These are phyloP conservation scores for Xylariaceae sp. DNA, from an alignment of 2,329 filamentous ascomycete genomes.

Conservation along the genomic window DNA sequence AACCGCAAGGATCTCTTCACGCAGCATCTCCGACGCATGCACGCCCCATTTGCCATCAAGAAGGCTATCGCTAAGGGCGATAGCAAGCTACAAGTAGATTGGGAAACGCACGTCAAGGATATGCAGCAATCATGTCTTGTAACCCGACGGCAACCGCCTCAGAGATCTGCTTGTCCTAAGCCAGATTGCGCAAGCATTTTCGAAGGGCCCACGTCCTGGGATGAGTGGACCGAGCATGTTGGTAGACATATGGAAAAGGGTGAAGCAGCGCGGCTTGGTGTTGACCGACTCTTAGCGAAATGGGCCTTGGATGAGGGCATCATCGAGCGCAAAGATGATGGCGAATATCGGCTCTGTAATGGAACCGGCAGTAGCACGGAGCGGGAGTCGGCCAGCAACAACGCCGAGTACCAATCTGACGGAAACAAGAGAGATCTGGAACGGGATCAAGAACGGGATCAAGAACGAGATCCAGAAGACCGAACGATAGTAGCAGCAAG, in stretches of 20 bases:
- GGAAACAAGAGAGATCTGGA: constrained; percentile 29
- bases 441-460: constrained; percentile 8
- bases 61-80: constrained; percentile 60
- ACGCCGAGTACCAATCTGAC: constrained; percentile 35
- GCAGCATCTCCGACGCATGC: constrained; percentile 93
- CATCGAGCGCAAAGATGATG: constrained; percentile 59
- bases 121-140: constrained; percentile 77
- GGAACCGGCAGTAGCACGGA: constrained; percentile 42
- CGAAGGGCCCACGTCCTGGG: constrained; percentile 75
- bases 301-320: constrained; percentile 68
- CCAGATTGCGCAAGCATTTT: constrained; percentile 73
- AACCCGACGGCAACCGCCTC: constrained; percentile 68
- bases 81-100: constrained; percentile 61
- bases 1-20: constrained; percentile 96
- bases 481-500: constrained; percentile 40
- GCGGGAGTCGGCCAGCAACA: constrained; percentile 31
- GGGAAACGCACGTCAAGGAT: constrained; percentile 67
- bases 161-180: constrained; percentile 70
- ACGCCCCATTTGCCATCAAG: constrained; percentile 70
- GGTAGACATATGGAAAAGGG: constrained; percentile 84
- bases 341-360: constrained; percentile 57
- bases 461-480: constrained; percentile 31
- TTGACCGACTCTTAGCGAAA: constrained; percentile 59
- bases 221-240: constrained; percentile 90
- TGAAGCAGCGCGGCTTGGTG: constrained; percentile 58